Conservation (phyloP, 768 basidiomycete species). For the Mrakia gelida region DNA sequence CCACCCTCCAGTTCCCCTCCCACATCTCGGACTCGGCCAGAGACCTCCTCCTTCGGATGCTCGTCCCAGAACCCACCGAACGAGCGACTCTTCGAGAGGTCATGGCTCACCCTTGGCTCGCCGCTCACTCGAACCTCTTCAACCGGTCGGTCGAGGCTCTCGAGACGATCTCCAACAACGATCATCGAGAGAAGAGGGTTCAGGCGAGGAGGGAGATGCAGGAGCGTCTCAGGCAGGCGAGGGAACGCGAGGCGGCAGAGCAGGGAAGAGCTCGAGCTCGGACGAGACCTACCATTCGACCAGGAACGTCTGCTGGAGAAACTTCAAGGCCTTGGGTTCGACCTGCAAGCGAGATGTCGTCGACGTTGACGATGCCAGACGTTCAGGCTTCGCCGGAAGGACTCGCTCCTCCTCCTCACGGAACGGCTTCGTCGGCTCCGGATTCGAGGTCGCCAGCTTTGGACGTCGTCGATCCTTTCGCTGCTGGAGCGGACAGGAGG, state of each 20-base stretch:
- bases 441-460: not conserved
- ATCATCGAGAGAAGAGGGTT: constrained; percentile 75
- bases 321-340: constrained; percentile 14
- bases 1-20: constrained; percentile 93
- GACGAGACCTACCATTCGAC: constrained; percentile 2
- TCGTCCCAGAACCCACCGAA: constrained; percentile 81
- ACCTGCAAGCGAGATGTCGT: constrained; percentile 12
- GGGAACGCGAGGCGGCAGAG: not conserved
- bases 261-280: not conserved
- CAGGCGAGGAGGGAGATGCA: constrained; percentile 43
- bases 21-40: constrained; percentile 81
- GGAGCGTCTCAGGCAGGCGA: constrained; percentile 32
- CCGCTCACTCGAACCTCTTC: constrained; percentile 61
- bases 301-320: constrained; percentile 13
- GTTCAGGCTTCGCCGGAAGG: not conserved
- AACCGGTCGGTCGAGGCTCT: constrained; percentile 68
- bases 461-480: constrained; percentile 17
- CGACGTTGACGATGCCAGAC: constrained; percentile 23
- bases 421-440: constrained; percentile 10
- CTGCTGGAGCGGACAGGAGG: not conserved
- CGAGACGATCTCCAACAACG: constrained; percentile 73
- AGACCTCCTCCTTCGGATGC: constrained; percentile 81
- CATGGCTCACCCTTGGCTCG: constrained; percentile 86
- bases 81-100: constrained; percentile 71
- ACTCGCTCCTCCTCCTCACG: constrained; percentile 1